These are phyloP conservation scores for Leccinum variicolor DNA, from an alignment of 768 basidiomycete species.

Conservation along the genomic window DNA sequence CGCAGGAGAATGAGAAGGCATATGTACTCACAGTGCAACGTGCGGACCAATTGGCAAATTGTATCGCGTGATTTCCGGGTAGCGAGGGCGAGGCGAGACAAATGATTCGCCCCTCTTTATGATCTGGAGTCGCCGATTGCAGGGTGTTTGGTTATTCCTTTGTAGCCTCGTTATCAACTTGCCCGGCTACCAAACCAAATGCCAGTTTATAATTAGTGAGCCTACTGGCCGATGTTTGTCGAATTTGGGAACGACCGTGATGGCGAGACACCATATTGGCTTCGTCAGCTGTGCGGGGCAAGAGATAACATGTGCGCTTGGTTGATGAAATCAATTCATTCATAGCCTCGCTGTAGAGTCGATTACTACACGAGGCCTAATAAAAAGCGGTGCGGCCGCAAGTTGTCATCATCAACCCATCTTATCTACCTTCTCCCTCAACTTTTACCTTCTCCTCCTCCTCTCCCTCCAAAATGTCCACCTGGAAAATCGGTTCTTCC, in stretches of 20 bases:
- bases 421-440: not conserved
- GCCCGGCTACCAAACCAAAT: not conserved
- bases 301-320: not conserved
- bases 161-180: not conserved
- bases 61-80: too few relatives aligned
- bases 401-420: not conserved
- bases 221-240: not conserved
- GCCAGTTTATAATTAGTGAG: not conserved
- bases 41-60: not conserved
- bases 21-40: not conserved
- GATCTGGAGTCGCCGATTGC: not conserved
- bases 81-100: not conserved
- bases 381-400: not conserved
- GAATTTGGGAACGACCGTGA: not conserved
- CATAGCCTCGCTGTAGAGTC: not conserved
- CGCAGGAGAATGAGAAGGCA: not conserved
- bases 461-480: conserved; percentile 41
- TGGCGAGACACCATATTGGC: not conserved
- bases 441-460: not conserved
- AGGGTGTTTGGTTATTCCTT: not conserved
- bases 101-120: not conserved
- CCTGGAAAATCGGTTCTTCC: conserved; percentile 47
- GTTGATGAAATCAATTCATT: not conserved
- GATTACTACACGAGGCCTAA: not conserved
- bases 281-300: not conserved